phyloP scores from a whole-genome alignment of 805 yeast genomes.

The Lipomyces spencermartinsiae region DNA sequence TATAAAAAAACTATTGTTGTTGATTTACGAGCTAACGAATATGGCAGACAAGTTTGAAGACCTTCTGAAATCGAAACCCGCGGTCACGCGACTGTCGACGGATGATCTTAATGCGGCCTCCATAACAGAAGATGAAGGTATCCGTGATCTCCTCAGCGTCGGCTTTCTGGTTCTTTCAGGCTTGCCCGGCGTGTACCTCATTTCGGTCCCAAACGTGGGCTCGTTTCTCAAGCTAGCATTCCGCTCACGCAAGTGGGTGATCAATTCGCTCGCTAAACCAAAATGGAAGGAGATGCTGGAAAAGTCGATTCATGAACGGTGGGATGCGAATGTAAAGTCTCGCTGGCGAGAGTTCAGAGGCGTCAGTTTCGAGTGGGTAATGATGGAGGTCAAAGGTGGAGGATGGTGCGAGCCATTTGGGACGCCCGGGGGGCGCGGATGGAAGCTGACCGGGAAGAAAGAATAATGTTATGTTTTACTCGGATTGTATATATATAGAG shows the following conservation, averaged over 20 bases:
- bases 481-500: not conserved
- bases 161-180: conserved; percentile 49
- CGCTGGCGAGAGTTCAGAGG: conserved; percentile 59
- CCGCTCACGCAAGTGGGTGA: conserved; percentile 47
- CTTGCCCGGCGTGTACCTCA: conserved; percentile 42
- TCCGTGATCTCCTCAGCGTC: conserved; percentile 38
- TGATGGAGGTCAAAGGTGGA: conserved; percentile 61
- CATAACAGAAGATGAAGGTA: conserved; percentile 29
- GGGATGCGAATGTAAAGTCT: conserved; percentile 41
- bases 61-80: conserved; percentile 42
- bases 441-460: conserved; percentile 60
- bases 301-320: conserved; percentile 43
- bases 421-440: conserved; percentile 67
- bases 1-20: not conserved
- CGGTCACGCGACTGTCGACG: conserved; percentile 40
- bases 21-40: not conserved
- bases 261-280: conserved; percentile 43
- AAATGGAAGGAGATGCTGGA: conserved; percentile 50
- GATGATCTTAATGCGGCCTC: conserved; percentile 40
- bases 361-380: conserved; percentile 57
- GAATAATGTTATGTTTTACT: conserved; percentile 17
- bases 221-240: conserved; percentile 45
- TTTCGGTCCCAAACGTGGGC: conserved; percentile 50
- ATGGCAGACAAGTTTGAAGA: conserved; percentile 33
- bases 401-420: conserved; percentile 62